A percentile compares a stretch with the other conserved stretches of the same genome.
These are phyloP conservation scores for Syncephalastrum sp. DNA, from an alignment of 371 early-diverging fungal genomes.

Conservation along the genomic window DNA sequence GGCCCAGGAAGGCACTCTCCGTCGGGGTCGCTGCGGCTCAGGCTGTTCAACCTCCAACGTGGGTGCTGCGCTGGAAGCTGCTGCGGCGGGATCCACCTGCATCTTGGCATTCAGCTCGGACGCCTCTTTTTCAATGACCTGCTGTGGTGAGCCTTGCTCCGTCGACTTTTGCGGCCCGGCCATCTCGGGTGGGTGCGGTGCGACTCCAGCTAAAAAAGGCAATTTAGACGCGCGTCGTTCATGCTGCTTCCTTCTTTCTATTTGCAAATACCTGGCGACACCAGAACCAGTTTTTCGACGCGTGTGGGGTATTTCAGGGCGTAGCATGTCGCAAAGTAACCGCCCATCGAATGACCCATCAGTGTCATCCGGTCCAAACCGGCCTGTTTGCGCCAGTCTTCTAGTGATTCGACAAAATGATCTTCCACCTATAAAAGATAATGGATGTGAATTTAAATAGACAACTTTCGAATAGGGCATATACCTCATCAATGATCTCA, in stretches of 20 bases:
- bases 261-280: constrained; percentile 70
- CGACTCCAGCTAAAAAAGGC: constrained; percentile 49
- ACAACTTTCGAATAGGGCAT: not conserved
- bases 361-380: constrained; percentile 82
- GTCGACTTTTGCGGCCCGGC: constrained; percentile 11
- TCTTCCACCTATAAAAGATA: constrained; percentile 61
- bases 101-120: constrained; percentile 25
- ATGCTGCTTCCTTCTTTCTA: constrained; percentile 6
- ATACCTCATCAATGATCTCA: constrained; percentile 45
- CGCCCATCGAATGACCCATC: constrained; percentile 85
- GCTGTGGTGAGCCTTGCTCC: constrained; percentile 24
- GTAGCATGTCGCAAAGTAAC: constrained; percentile 86
- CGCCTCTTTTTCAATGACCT: constrained; percentile 33
- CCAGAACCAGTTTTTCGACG: constrained; percentile 88
- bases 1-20: constrained; percentile 47
- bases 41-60: constrained; percentile 1
- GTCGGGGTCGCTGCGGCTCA: constrained; percentile 12
- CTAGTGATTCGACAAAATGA: constrained; percentile 91
- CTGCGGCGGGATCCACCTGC: constrained; percentile 27
- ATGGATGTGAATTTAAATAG: not conserved
- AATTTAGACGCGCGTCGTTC: not conserved
- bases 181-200: constrained; percentile 44
- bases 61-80: constrained; percentile 4
- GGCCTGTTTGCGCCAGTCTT: constrained; percentile 82
- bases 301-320: constrained; percentile 84